Conservation (phyloP, 345 rosid species). For the Citrus australasica region DNA sequence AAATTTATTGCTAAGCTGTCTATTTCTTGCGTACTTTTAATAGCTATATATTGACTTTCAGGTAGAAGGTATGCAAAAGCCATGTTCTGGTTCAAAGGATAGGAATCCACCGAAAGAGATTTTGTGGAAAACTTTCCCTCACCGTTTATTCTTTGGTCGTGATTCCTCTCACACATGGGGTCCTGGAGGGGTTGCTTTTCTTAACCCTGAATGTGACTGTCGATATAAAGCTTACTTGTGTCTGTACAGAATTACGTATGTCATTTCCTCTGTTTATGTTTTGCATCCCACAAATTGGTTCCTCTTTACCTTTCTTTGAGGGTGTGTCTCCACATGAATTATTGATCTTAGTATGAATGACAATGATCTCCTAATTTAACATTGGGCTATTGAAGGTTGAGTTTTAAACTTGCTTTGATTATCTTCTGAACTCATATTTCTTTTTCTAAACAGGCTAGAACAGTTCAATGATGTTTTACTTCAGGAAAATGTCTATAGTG, state of each 20-base stretch:
- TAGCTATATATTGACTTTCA: constrained; percentile 15
- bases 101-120: constrained; percentile 63
- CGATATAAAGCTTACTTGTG: constrained; percentile 51
- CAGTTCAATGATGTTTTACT: constrained; percentile 84
- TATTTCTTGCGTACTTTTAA: not conserved
- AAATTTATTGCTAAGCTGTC: not conserved
- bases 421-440: not conserved
- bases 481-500: constrained; percentile 55
- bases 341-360: not conserved
- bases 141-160: constrained; percentile 80
- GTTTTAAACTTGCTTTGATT: not conserved
- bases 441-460: constrained; percentile 62
- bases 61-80: constrained; percentile 69
- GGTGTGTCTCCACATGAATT: not conserved
- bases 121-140: constrained; percentile 69
- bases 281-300: not conserved
- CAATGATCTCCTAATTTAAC: not conserved
- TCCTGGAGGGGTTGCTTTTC: constrained; percentile 85
- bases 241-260: constrained; percentile 80
- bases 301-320: not conserved
- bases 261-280: constrained; percentile 4
- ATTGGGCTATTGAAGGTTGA: not conserved
- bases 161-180: constrained; percentile 67
- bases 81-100: constrained; percentile 74
- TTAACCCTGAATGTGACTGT: constrained; percentile 47